Conservation (phyloP, 345 rosid genomes). For the Conringia planisiliqua region DNA sequence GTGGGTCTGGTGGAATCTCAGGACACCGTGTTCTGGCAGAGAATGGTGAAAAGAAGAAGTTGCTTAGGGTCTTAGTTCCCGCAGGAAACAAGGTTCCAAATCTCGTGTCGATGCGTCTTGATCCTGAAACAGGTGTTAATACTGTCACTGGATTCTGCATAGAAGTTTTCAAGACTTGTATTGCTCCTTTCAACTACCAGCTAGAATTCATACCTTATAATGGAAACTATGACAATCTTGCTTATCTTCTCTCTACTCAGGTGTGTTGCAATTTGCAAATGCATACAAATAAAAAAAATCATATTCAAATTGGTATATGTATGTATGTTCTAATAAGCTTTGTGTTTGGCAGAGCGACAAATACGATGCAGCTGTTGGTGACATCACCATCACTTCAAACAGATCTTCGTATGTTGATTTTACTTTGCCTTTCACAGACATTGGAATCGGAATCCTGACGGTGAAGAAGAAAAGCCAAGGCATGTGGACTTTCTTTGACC, state of each 20-base stretch:
- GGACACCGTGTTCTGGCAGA: neutral
- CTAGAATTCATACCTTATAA: constrained; percentile 33
- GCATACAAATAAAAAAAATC: neutral
- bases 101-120: constrained; percentile 12
- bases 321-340: neutral
- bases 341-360: constrained; percentile 11
- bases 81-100: constrained; percentile 11
- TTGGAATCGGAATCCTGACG: constrained; percentile 18
- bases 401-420: constrained; percentile 30
- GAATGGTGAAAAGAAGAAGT: constrained; percentile 1
- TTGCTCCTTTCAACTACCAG: constrained; percentile 19
- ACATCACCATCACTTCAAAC: constrained; percentile 25
- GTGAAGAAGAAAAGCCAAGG: constrained; percentile 11
- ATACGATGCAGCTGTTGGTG: constrained; percentile 37
- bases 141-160: constrained; percentile 33
- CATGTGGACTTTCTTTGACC: constrained; percentile 29
- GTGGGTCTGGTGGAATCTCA: constrained; percentile 13
- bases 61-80: constrained; percentile 35
- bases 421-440: constrained; percentile 29
- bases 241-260: constrained; percentile 35
- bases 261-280: constrained; percentile 15
- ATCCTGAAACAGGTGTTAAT: constrained; percentile 18
- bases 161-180: constrained; percentile 39
- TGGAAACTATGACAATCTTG: constrained; percentile 31
- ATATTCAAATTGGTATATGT: neutral